These are phyloP conservation scores for Diddensiella transvaalensis DNA, from an alignment of 805 yeast species.

Conservation along the genomic window DNA sequence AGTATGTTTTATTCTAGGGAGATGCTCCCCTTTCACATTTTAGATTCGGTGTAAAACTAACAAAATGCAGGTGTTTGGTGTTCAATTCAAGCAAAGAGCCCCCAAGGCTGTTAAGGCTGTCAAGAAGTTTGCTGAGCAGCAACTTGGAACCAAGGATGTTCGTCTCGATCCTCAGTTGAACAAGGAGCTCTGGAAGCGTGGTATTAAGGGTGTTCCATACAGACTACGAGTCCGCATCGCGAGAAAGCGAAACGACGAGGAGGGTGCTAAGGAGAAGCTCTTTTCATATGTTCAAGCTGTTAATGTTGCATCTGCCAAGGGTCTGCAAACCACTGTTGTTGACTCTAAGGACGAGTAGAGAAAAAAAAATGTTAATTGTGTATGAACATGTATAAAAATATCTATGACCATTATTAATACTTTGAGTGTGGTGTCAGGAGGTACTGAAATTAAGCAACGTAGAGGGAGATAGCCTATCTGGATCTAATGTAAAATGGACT, in stretches of 20 bases:
- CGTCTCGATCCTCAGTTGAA: conserved; percentile 98
- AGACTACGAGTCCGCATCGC: conserved; percentile 98
- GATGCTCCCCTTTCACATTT: background rate
- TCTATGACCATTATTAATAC: background rate
- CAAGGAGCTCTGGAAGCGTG: conserved; percentile 99
- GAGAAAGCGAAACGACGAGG: conserved; percentile 99
- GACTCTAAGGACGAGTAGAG: conserved; percentile 58
- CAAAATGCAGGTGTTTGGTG: conserved; percentile 78
- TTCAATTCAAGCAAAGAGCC: conserved; percentile 99
- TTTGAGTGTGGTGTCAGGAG: too few species aligned
- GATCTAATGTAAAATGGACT: too few species aligned
- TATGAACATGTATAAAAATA: background rate
- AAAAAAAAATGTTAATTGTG: background rate
- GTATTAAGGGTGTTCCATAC: conserved; percentile 98
- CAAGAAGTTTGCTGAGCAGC: conserved; percentile 96
- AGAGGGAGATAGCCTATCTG: too few species aligned
- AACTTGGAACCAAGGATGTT: conserved; percentile 99
- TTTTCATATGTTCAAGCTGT: conserved; percentile 98
- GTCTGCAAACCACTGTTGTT: conserved; percentile 96
- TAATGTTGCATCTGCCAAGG: conserved; percentile 90
- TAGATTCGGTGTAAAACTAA: conserved; percentile 5
- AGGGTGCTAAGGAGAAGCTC: conserved; percentile 96
- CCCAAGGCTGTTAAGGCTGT: conserved; percentile 99
- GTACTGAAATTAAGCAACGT: too few species aligned
- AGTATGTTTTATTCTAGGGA: too few species aligned